phyloP scores from a whole-genome alignment of 257 asterid genomes.

The Solanum gracilifrons region DNA sequence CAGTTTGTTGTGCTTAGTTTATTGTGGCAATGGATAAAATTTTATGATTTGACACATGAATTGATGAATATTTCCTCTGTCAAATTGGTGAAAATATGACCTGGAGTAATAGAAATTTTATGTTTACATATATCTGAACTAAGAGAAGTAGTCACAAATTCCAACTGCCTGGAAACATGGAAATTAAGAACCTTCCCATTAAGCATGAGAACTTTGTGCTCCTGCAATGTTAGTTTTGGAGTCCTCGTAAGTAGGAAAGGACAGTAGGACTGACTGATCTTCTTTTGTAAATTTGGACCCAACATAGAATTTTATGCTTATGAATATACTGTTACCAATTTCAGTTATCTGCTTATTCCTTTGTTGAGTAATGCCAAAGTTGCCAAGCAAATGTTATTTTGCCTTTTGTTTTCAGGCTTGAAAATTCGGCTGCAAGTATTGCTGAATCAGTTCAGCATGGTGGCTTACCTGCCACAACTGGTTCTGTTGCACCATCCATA shows the following conservation, averaged over 20 bases:
- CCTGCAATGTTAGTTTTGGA: background rate
- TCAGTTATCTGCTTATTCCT: background rate
- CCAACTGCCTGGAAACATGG: background rate
- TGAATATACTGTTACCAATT: background rate
- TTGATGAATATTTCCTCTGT: background rate
- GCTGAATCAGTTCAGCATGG: conserved; percentile 78
- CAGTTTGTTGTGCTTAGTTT: background rate
- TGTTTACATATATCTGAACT: background rate
- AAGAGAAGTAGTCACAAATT: background rate
- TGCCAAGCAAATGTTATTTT: background rate
- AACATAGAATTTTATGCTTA: background rate
- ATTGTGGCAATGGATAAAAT: background rate
- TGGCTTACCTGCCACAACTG: conserved; percentile 41
- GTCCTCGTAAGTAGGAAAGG: background rate
- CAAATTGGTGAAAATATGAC: background rate
- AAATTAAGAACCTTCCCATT: background rate
- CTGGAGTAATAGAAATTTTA: background rate
- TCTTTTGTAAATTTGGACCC: background rate
- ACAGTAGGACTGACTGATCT: background rate
- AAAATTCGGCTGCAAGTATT: conserved; percentile 57
- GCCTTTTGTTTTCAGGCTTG: conserved; percentile 48
- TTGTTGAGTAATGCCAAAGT: background rate
- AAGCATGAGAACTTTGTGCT: background rate
- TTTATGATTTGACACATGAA: background rate
- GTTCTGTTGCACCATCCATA: conserved; percentile 65